Conservation (phyloP, 139 green algal genomes). For the Coelastrella sp. region DNA sequence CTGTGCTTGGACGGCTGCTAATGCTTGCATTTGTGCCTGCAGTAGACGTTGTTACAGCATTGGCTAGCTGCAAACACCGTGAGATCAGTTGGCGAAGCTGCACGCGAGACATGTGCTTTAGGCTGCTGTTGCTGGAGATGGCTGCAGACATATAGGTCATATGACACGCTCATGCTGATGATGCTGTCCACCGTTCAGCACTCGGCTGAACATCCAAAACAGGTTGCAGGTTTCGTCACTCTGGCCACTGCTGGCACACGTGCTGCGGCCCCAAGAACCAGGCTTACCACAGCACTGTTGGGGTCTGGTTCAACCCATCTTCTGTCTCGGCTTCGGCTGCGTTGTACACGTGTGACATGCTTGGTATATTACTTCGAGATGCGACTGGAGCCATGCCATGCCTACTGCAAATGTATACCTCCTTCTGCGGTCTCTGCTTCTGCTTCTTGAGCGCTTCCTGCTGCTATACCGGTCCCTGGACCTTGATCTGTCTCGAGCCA, state of each 20-base stretch:
- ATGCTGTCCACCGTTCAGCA: not conserved
- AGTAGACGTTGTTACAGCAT: no score
- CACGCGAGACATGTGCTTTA: no score
- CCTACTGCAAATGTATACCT: constrained; percentile 7
- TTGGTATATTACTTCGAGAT: not conserved
- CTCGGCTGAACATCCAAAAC: not conserved
- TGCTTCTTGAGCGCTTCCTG: constrained; percentile 26
- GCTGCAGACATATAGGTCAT: no score
- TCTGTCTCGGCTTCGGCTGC: constrained; percentile 45
- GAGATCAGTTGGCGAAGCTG: not conserved
- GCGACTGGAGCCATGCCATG: not conserved
- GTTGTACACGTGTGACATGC: not conserved
- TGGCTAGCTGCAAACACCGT: not conserved
- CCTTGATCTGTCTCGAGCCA: constrained; percentile 19
- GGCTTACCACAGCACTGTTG: constrained; percentile 43
- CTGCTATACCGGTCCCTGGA: constrained; percentile 26
- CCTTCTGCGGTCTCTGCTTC: constrained; percentile 35
- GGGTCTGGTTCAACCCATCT: constrained; percentile 45
- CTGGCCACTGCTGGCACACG: not conserved
- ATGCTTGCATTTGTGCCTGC: constrained; percentile 46
- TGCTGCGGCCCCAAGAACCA: not conserved
- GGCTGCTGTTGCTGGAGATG: no score
- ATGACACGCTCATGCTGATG: not conserved
- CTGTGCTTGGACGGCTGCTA: constrained; percentile 44
- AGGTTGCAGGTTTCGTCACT: not conserved